phyloP scores from a whole-genome alignment of 1,139 yeast species.

The Scheffersomyces cryptocercus region DNA sequence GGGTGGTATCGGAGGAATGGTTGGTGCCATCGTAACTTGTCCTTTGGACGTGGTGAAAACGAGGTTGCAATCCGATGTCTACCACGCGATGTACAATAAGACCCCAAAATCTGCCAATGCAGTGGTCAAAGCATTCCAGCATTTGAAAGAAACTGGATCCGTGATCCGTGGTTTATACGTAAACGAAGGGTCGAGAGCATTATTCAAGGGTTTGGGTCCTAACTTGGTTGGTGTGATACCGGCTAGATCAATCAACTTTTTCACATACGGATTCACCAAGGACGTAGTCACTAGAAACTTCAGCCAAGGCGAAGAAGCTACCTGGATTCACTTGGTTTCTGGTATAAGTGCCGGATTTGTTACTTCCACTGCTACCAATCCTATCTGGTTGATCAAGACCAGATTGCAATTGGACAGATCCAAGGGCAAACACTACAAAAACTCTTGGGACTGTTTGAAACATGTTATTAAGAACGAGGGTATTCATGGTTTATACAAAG shows the following conservation, averaged over 20 bases:
- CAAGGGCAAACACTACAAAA: slow-evolving; percentile 65
- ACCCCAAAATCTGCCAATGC: slow-evolving; percentile 44
- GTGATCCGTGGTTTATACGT: slow-evolving; percentile 69
- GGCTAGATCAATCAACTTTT: slow-evolving; percentile 94
- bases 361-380: slow-evolving; percentile 97
- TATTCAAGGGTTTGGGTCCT: slow-evolving; percentile 95
- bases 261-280: slow-evolving; percentile 92
- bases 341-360: slow-evolving; percentile 95
- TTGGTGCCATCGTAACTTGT: slow-evolving; percentile 90
- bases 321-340: slow-evolving; percentile 82
- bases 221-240: slow-evolving; percentile 98
- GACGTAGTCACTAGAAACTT: slow-evolving; percentile 64
- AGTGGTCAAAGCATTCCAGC: slow-evolving; percentile 54
- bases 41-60: slow-evolving; percentile 98
- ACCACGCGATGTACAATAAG: slow-evolving; percentile 41
- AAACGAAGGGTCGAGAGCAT: slow-evolving; percentile 79
- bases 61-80: slow-evolving; percentile 86
- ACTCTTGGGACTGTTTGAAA: slow-evolving; percentile 81
- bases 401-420: slow-evolving; percentile 86
- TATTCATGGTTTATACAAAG: slow-evolving; percentile 74
- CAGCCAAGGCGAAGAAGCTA: slow-evolving; percentile 73
- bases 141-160: slow-evolving; percentile 78
- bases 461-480: slow-evolving; percentile 80
- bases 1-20: slow-evolving; percentile 98
- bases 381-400: slow-evolving; percentile 98